Conservation (phyloP, 495 filamentous ascomycete species). For the Hamigera avellanea region DNA sequence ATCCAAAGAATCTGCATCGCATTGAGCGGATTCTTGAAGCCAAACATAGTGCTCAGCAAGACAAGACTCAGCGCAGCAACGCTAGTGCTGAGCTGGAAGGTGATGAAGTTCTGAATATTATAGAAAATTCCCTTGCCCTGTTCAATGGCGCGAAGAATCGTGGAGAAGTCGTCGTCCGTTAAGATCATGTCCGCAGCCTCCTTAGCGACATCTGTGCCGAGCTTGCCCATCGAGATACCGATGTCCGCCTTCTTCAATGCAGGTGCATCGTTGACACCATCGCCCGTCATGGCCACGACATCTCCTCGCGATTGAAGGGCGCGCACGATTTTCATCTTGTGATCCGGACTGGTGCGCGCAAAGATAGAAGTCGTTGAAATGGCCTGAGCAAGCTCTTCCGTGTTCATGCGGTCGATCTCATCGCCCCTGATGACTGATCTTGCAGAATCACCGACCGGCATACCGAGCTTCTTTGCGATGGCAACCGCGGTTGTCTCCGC, state of each 20-base stretch:
- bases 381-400: slow-evolving; percentile 66
- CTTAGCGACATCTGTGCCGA: slow-evolving; percentile 96
- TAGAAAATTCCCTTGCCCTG: slow-evolving; percentile 99
- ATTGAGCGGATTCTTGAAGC: slow-evolving; percentile 89
- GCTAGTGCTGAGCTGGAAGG: slow-evolving; percentile 95
- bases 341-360: slow-evolving; percentile 89
- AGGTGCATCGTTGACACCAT: slow-evolving; percentile 95
- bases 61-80: slow-evolving; percentile 89
- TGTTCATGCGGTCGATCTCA: slow-evolving; percentile 83
- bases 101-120: slow-evolving; percentile 99
- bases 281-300: slow-evolving; percentile 97
- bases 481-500: slow-evolving; percentile 88
- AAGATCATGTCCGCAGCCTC: slow-evolving; percentile 99
- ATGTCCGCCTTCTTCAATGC: slow-evolving; percentile 97
- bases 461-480: slow-evolving; percentile 85
- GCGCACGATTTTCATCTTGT: slow-evolving; percentile 92
- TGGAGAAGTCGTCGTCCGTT: slow-evolving; percentile 96
- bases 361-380: slow-evolving; percentile 88
- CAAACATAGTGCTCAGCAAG: slow-evolving; percentile 79
- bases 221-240: slow-evolving; percentile 89
- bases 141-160: slow-evolving; percentile 90
- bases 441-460: slow-evolving; percentile 50
- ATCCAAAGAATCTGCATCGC: slow-evolving; percentile 99
- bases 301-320: slow-evolving; percentile 89
- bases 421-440: slow-evolving; percentile 75